Evolutionary conservation across 805 yeast species (phyloP).

Genomic region (Komagataella mondaviorum): DNA sequence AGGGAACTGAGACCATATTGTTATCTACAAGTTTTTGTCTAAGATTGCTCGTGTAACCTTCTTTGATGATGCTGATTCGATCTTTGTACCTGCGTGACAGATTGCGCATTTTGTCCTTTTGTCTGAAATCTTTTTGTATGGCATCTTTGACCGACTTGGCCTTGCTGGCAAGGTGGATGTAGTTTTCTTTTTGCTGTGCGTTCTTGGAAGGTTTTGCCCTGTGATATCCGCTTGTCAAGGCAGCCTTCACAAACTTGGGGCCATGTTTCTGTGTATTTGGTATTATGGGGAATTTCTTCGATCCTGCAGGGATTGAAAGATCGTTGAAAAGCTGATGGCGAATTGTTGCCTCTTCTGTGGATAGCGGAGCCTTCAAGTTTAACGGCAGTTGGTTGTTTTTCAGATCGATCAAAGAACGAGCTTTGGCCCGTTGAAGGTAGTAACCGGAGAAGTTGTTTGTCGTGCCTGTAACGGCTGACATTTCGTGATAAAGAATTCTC

Average conservation of each 20-base stretch:
- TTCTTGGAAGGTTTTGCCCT: background rate
- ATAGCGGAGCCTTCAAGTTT: constrained; percentile 5
- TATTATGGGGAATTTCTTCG: background rate
- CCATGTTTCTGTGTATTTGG: background rate
- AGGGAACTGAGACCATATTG: background rate
- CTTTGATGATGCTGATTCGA: background rate
- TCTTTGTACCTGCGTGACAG: background rate
- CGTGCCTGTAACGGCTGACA: constrained; percentile 1
- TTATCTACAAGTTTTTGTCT: background rate
- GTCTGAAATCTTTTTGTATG: background rate
- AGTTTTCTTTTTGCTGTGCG: background rate
- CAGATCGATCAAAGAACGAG: constrained; percentile 17
- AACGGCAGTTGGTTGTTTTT: constrained; percentile 5
- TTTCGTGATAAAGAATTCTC: constrained; percentile 7
- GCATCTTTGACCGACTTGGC: background rate
- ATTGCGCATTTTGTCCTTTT: background rate
- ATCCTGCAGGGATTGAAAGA: background rate
- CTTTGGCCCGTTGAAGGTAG: constrained; percentile 11
- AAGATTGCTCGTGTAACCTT: background rate
- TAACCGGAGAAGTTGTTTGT: constrained; percentile 3
- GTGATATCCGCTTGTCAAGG: background rate
- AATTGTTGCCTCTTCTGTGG: constrained; percentile 2
- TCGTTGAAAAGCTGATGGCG: background rate
- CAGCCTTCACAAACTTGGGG: background rate
- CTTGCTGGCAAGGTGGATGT: background rate